Conservation (phyloP, 2,329 filamentous ascomycete species). For the Fusarium pseudoanthophilum region DNA sequence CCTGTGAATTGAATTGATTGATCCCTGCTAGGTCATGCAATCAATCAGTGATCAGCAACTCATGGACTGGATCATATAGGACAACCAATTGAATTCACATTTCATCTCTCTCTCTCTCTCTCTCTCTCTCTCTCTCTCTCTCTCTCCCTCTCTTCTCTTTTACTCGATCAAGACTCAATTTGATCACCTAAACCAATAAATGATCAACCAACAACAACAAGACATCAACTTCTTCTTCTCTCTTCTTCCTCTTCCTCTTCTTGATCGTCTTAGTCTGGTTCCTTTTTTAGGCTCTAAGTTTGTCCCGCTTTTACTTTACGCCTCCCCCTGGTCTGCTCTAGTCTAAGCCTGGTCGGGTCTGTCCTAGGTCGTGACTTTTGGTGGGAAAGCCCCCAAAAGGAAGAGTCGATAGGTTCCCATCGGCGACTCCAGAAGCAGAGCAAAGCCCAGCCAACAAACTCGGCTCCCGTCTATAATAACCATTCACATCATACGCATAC, state of each 20-base stretch:
- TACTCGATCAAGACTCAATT: neutral
- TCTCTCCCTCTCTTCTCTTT: too few relatives aligned
- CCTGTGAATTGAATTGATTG: neutral
- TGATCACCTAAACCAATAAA: neutral
- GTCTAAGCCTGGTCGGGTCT: neutral
- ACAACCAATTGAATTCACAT: neutral
- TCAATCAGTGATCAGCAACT: neutral
- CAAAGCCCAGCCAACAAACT: conserved; percentile 4
- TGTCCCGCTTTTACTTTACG: conserved; percentile 33
- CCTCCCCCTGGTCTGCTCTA: conserved; percentile 31
- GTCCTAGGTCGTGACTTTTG: conserved; percentile 1
- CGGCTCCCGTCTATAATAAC: conserved; percentile 17
- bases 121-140: too few relatives aligned
- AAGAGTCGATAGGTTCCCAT: conserved; percentile 19
- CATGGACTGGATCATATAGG: neutral
- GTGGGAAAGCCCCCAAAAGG: conserved; percentile 16
- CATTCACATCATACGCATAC: neutral
- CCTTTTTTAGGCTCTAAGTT: conserved; percentile 24
- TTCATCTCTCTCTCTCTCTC: neutral
- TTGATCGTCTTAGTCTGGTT: neutral
- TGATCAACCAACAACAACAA: neutral
- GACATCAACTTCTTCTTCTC: neutral
- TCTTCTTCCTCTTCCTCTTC: neutral
- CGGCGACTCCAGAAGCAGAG: conserved; percentile 30
- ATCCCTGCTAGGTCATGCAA: neutral